Evolutionary conservation across 2,329 filamentous ascomycete species (phyloP).

Genomic region (Clonostachys solani): DNA sequence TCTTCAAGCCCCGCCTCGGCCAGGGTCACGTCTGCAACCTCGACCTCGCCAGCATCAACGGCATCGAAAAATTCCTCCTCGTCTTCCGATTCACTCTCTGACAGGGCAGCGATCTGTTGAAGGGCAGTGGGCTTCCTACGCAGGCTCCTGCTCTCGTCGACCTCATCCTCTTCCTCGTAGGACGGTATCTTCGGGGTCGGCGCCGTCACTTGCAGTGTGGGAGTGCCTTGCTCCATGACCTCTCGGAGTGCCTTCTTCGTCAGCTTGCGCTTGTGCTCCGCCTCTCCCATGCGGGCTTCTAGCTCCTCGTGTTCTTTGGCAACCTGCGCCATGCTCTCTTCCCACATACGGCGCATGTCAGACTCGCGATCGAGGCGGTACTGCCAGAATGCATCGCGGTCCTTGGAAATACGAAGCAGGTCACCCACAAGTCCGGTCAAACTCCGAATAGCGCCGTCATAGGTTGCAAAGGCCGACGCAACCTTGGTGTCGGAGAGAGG

Average conservation of each 20-base stretch:
- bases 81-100: constrained; percentile 75
- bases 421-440: constrained; percentile 81
- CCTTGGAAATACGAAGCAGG: constrained; percentile 84
- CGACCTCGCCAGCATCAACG: constrained; percentile 86
- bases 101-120: constrained; percentile 63
- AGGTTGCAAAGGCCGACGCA: constrained; percentile 74
- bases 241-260: constrained; percentile 89
- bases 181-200: constrained; percentile 18
- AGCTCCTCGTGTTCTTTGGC: constrained; percentile 90
- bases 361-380: constrained; percentile 88
- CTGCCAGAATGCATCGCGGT: constrained; percentile 96
- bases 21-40: constrained; percentile 66
- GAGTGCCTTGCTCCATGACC: constrained; percentile 58
- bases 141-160: constrained; percentile 25
- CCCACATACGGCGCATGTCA: constrained; percentile 93
- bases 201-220: constrained; percentile 21
- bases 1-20: constrained; percentile 44
- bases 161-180: constrained; percentile 21
- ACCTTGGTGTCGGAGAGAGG: constrained; percentile 74
- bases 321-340: constrained; percentile 98
- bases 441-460: constrained; percentile 85
- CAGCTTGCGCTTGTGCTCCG: constrained; percentile 82
- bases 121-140: constrained; percentile 61
- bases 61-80: constrained; percentile 93
- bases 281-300: constrained; percentile 81